Percentiles rank a stretch among this genome's conserved stretches.
phyloP scores from a whole-genome alignment of 306 rosid species.

The Astragalus membranaceus region DNA sequence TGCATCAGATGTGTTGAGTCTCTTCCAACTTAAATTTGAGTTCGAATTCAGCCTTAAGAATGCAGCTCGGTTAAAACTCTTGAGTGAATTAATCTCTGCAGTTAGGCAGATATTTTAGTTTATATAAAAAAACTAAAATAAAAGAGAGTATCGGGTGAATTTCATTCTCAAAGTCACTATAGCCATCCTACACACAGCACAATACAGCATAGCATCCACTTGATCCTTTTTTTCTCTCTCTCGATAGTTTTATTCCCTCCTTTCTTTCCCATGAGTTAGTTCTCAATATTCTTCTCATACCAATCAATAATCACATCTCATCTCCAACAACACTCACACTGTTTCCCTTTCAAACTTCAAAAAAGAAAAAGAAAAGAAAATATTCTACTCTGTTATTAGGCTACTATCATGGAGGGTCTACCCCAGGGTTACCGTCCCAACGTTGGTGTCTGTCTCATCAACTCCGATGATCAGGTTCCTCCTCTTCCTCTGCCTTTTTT shows the following conservation, averaged over 20 bases:
- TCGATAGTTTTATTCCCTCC: neutral
- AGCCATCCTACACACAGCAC: too few species aligned
- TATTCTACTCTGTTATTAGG: neutral
- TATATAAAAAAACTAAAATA: too few species aligned
- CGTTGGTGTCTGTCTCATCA: conserved; percentile 97
- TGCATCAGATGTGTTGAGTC: too few species aligned
- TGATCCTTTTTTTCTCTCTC: too few species aligned
- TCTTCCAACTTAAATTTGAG: too few species aligned
- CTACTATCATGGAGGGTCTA: conserved; percentile 62
- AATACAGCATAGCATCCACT: too few species aligned
- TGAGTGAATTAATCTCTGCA: too few species aligned
- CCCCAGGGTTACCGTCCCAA: conserved; percentile 96
- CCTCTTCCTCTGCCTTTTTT: neutral
- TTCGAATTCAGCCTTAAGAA: too few species aligned
- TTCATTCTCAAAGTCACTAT: too few species aligned
- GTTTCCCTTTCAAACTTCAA: neutral
- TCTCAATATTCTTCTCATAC: neutral
- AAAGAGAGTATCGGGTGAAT: too few species aligned
- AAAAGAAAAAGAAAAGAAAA: neutral
- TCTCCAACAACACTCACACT: neutral
- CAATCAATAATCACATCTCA: neutral
- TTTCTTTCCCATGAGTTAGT: neutral
- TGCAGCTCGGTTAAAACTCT: too few species aligned
- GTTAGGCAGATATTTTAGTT: too few species aligned
- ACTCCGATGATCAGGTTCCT: conserved; percentile 65